A percentile compares a stretch with the other conserved stretches of the same genome.
These are phyloP conservation scores for Plasmodiophora brassicae DNA, from an alignment of 208 protist genomes.

Conservation along the genomic window DNA sequence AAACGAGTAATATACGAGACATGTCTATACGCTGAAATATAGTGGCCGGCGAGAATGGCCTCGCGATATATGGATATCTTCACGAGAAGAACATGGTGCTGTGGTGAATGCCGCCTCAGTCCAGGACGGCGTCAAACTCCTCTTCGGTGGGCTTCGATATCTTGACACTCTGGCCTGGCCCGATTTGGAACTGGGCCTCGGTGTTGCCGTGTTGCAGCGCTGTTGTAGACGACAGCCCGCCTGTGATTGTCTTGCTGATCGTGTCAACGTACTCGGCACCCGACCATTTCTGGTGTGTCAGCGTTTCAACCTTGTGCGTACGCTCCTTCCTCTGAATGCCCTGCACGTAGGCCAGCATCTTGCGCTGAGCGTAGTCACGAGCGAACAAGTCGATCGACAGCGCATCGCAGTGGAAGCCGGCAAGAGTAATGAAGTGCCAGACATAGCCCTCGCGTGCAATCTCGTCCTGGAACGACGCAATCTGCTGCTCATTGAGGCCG, in stretches of 20 bases:
- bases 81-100: no score
- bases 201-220: not conserved
- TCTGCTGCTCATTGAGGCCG: constrained; percentile 63
- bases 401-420: constrained; percentile 70
- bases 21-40: no score
- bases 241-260: not conserved
- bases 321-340: constrained; percentile 67
- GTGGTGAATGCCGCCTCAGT: not conserved
- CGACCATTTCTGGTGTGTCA: constrained; percentile 61
- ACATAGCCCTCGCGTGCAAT: constrained; percentile 61
- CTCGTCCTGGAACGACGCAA: constrained; percentile 48
- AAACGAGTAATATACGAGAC: no score
- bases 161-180: not conserved
- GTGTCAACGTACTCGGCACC: not conserved
- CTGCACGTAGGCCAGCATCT: constrained; percentile 72
- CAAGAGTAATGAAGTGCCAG: constrained; percentile 74
- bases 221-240: not conserved
- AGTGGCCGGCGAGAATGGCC: no score
- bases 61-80: no score
- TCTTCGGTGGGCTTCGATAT: not conserved
- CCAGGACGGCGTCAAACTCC: not conserved
- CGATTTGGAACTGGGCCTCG: not conserved
- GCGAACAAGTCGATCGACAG: constrained; percentile 63
- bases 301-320: constrained; percentile 58
- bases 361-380: constrained; percentile 57